Base-by-base conservation (phyloP, 1,284 basidiomycete genomes). In the Salmacisia buchloeana region DNA sequence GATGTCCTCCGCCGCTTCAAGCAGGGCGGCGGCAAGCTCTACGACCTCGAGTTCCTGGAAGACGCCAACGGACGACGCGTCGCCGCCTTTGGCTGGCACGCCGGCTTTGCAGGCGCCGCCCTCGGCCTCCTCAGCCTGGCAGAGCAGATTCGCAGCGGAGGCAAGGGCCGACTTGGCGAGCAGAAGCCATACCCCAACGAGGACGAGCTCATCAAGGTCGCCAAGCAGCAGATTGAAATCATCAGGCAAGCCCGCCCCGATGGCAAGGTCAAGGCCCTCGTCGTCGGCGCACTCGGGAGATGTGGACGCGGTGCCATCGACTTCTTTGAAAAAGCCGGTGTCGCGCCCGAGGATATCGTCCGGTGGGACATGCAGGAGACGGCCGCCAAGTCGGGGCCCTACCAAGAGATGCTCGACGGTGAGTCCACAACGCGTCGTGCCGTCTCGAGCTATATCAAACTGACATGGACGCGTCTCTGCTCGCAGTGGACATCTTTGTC, bases 291-390 rank as follows among this genome's bases (percentile, higher is more conserved):
- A 2, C 85, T 97, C 10, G 96, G 96, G 33, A 84, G 96, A 58
- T 99, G 96, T 81, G 96, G 96, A 36, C 86, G 89, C n/a, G 96
- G 96, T 58, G 96, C 96, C 27, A 89, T 97, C 58, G 92, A 96
- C 76, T 85, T 97, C 56, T 90, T 98, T 81, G 86, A 89, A 80
- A 97, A 96, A 85, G 89, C 92, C 68, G 94, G 94, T 33, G 82
- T 98, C 18, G 60, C 62, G 7, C 35, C 69, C 74, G 88, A 93
- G 63, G 88, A 98, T 80, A 97, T 99, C 74, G 61, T 92, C 81
- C 94, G 97, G 84, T 99, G 96, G 96, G 96, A 98, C 82, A 85
- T 98, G 84, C 88, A 85, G 23, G 96, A 99, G 83, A 99, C 96
- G 6, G 66, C 67, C 13, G 90, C 89, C 75, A 96, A 94, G 83